phyloP scores from a whole-genome alignment of 257 asterid species.

The Forsythia viridissima region DNA sequence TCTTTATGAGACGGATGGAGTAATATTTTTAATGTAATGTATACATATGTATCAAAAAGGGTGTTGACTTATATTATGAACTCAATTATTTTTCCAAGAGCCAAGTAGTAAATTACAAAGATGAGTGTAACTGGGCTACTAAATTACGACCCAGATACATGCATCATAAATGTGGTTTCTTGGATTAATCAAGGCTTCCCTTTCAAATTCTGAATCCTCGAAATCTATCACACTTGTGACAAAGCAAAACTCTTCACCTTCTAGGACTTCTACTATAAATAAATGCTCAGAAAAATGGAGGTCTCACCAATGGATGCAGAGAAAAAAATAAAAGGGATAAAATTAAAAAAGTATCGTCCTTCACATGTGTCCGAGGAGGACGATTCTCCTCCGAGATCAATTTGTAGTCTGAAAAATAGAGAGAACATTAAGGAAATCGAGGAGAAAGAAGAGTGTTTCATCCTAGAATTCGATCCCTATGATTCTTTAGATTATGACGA shows the following conservation, averaged over 20 bases:
- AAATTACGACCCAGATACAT: too few species aligned
- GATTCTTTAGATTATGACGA: slow-evolving; percentile 14
- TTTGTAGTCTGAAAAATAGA: slow-evolving; percentile 43
- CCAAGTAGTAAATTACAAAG: too few species aligned
- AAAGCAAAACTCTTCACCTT: not conserved
- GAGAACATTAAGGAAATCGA: slow-evolving; percentile 45
- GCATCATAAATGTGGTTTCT: too few species aligned
- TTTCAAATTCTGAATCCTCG: not conserved
- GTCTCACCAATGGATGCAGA: not conserved
- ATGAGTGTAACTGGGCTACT: too few species aligned
- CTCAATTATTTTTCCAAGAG: too few species aligned
- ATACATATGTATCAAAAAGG: too few species aligned
- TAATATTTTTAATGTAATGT: too few species aligned
- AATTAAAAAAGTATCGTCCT: too few species aligned
- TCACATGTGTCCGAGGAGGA: not conserved
- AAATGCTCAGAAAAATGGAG: not conserved
- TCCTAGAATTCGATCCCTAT: slow-evolving; percentile 61
- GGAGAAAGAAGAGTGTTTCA: slow-evolving; percentile 63
- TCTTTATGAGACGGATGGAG: too few species aligned
- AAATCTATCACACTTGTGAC: too few species aligned
- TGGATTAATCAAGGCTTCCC: not conserved
- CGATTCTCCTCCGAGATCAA: not conserved
- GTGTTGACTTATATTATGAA: too few species aligned
- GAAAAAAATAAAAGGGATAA: not conserved
- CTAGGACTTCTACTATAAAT: not conserved